Base-by-base conservation (phyloP, 805 yeast genomes). In the Dipodascus albidus region DNA sequence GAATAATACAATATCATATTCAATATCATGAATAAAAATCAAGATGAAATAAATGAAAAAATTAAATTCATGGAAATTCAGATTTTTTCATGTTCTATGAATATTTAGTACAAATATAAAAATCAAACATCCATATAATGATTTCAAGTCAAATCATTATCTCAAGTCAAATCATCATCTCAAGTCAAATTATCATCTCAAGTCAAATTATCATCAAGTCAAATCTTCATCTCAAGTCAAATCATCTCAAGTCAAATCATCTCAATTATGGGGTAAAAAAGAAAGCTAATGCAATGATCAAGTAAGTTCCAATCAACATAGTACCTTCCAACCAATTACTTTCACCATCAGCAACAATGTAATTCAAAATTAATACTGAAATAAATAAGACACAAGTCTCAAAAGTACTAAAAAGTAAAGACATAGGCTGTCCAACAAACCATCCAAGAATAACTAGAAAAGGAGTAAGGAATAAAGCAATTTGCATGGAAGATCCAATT, bases 291-390 rank as follows among this genome's bases (percentile, higher is more conserved):
- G 96, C 96, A 53, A 89, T 83, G 54, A 93, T 84, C 54, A 83
- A 66, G 66, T 93, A 93, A 52, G 96, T 87, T 55, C 95, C 82
- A 54, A 93, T 67, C 59, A 93, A 75, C 93, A 93, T 83, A 41
- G 83, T 88, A 53, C 99, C 99, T 74, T 93, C 99, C 53, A 93
- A 76, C 97, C 98, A 93, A 67, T 93, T 91, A 56, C 90, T 81
- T 68, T 88, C 95, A 54, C 99, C 99, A 66, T 93, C 99, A 57
- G 86, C 77, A 58, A 93, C 84, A 62, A 90, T 76, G 67, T 85
- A 84, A 64, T 90, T 90, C 41, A 95, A 81, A 57, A 93, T 81
- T 67, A 90, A 84, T 57, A 93, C 95, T 20, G 96, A 80, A 47
- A 88, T 83, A 68, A 93, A 91, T 70, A 93, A 71, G 44, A 93